Percentiles rank a stretch among this genome's conserved stretches.
These are phyloP conservation scores for Neocatenulostroma microsporum DNA, from an alignment of 2,329 filamentous ascomycete genomes.

Conservation along the genomic window DNA sequence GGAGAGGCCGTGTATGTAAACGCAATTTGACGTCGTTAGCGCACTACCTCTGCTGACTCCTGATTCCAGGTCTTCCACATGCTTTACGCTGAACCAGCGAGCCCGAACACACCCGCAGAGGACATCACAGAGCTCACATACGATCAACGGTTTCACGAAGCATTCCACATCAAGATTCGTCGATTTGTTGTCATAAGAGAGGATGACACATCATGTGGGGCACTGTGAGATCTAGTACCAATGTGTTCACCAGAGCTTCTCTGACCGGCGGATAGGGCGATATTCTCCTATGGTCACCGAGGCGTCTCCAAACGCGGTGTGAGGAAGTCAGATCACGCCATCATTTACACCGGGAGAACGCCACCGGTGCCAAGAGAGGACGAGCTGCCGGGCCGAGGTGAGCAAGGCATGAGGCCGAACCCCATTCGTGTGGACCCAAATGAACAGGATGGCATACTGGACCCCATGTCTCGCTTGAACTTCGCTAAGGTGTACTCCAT, in stretches of 20 bases:
- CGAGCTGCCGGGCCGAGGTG: conserved; percentile 4
- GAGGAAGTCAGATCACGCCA: conserved; percentile 12
- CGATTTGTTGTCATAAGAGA: conserved; percentile 13
- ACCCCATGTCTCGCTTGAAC: conserved; percentile 14
- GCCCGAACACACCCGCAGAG: no score
- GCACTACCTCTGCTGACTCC: no score
- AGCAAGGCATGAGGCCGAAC: conserved; percentile 7
- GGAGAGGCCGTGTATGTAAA: no score
- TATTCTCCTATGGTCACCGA: conserved; percentile 14
- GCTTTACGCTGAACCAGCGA: no score
- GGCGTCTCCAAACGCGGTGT: conserved; percentile 7
- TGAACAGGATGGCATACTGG: conserved; percentile 1
- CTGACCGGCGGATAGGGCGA: conserved; percentile 5
- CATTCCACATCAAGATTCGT: no score
- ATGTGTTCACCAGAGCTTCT: background rate
- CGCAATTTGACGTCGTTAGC: no score
- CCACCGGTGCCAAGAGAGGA: background rate
- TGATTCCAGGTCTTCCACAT: no score
- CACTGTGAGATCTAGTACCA: background rate
- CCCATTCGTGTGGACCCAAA: conserved; percentile 9
- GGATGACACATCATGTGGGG: background rate
- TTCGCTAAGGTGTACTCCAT: conserved; percentile 8
- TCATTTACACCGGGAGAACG: conserved; percentile 13
- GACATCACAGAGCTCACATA: no score
- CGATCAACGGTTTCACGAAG: no score